These are phyloP conservation scores for Eimeria sp. DNA, from an alignment of 169 alveolate genomes.

Conservation along the genomic window DNA sequence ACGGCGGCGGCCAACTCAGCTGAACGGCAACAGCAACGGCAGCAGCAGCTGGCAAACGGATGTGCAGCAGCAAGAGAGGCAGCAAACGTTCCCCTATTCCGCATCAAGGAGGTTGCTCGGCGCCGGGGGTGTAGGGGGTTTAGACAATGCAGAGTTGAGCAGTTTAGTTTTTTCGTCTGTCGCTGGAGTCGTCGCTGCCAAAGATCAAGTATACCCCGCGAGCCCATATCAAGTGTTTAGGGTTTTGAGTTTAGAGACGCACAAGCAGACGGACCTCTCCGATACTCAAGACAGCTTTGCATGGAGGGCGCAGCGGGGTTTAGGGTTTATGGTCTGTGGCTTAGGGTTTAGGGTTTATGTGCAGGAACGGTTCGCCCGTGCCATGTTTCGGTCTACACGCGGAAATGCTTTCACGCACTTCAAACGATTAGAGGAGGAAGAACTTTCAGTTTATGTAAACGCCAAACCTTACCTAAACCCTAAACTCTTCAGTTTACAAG, in stretches of 20 bases:
- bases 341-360: slow-evolving; percentile 36
- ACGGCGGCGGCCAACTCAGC: slow-evolving; percentile 54
- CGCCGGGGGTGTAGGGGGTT: neutral
- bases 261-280: no score
- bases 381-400: slow-evolving; percentile 97
- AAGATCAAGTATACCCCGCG: slow-evolving; percentile 5
- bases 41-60: slow-evolving; percentile 66
- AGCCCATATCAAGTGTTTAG: neutral
- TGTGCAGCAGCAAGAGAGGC: slow-evolving; percentile 55
- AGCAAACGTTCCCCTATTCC: slow-evolving; percentile 8
- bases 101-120: slow-evolving; percentile 31
- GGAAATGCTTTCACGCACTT: slow-evolving; percentile 98
- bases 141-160: slow-evolving; percentile 23
- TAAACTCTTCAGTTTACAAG: neutral
- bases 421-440: slow-evolving; percentile 91
- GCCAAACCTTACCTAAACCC: slow-evolving; percentile 2
- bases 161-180: slow-evolving; percentile 32
- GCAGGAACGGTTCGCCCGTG: slow-evolving; percentile 93
- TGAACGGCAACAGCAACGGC: slow-evolving; percentile 55
- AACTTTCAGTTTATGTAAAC: slow-evolving; percentile 22
- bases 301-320: neutral
- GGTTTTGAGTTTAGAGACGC: neutral
- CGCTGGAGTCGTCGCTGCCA: slow-evolving; percentile 14
- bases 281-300: neutral
- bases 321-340: slow-evolving; percentile 40